phyloP scores from a whole-genome alignment of 2,329 filamentous ascomycete species.

The Fusarium oligoseptatum region DNA sequence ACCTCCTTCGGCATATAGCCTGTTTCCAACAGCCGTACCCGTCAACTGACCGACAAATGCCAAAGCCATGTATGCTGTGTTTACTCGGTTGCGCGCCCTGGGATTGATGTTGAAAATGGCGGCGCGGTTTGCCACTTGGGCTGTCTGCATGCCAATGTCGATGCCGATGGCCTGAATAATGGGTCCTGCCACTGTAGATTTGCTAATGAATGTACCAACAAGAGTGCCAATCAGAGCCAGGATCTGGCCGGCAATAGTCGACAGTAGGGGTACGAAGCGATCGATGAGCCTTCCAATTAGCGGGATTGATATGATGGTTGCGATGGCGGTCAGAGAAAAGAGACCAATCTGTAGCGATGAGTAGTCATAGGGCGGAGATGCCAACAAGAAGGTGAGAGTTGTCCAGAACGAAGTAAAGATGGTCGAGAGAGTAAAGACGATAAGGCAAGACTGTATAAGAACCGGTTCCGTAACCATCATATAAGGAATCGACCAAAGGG shows the following conservation, averaged over 20 bases:
- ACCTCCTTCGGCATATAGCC: slow-evolving; percentile 64
- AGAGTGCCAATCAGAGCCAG: slow-evolving; percentile 72
- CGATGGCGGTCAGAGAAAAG: slow-evolving; percentile 83
- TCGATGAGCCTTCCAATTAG: slow-evolving; percentile 79
- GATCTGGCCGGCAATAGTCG: slow-evolving; percentile 72
- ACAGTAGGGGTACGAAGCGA: slow-evolving; percentile 75
- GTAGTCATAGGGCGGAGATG: slow-evolving; percentile 77
- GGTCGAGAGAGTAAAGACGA: slow-evolving; percentile 70
- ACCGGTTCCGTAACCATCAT: slow-evolving; percentile 76
- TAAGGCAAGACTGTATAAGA: slow-evolving; percentile 76
- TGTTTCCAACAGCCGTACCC: slow-evolving; percentile 72
- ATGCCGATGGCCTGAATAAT: slow-evolving; percentile 78
- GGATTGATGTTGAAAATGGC: slow-evolving; percentile 80
- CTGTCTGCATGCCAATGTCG: slow-evolving; percentile 80
- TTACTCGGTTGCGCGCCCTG: slow-evolving; percentile 79
- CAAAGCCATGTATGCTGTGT: slow-evolving; percentile 85
- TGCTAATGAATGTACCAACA: slow-evolving; percentile 78
- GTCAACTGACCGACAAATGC: slow-evolving; percentile 82
- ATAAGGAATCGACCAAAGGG: slow-evolving; percentile 73
- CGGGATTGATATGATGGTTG: slow-evolving; percentile 75
- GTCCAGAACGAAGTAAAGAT: slow-evolving; percentile 69
- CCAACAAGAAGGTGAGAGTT: slow-evolving; percentile 83
- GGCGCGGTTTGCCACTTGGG: slow-evolving; percentile 79
- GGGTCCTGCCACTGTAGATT: slow-evolving; percentile 76
- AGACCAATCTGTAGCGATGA: slow-evolving; percentile 77